Conservation (phyloP, 768 basidiomycete species). For the Leccinum aurantiacum region DNA sequence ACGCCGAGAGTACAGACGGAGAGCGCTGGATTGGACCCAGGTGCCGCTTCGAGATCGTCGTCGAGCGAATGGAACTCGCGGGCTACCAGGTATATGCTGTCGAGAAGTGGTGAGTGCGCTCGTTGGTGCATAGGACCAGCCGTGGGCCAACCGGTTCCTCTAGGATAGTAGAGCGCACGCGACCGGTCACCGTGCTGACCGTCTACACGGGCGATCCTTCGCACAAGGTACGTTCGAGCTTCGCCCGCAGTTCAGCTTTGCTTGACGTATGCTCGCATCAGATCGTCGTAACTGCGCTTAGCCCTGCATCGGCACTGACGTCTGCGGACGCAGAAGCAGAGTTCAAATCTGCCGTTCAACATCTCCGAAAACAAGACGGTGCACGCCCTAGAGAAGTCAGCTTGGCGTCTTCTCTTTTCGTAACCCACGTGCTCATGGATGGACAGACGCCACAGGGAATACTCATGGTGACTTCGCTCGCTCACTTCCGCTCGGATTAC, state of each 20-base stretch:
- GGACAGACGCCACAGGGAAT: slow-evolving; percentile 60
- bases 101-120: slow-evolving; percentile 66
- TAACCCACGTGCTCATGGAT: slow-evolving; percentile 8
- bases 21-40: slow-evolving; percentile 47
- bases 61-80: slow-evolving; percentile 44
- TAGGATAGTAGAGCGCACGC: slow-evolving; percentile 69
- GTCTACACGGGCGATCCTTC: slow-evolving; percentile 76
- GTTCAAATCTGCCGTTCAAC: slow-evolving; percentile 61
- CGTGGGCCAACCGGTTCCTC: background rate
- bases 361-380: slow-evolving; percentile 60
- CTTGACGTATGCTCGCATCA: slow-evolving; percentile 29
- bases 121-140: background rate
- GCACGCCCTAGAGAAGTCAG: slow-evolving; percentile 69
- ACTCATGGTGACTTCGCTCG: slow-evolving; percentile 80
- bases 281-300: slow-evolving; percentile 62
- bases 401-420: background rate
- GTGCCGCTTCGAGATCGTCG: slow-evolving; percentile 49
- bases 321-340: slow-evolving; percentile 48
- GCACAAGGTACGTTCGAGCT: slow-evolving; percentile 50
- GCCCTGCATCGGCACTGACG: slow-evolving; percentile 43
- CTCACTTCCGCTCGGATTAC: slow-evolving; percentile 85
- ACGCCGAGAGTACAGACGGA: slow-evolving; percentile 22
- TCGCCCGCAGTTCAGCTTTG: background rate
- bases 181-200: slow-evolving; percentile 58
- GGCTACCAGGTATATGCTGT: slow-evolving; percentile 86